Evolutionary conservation across 2,329 filamentous ascomycete species (phyloP).

Genomic region (Akanthomyces dipterigenus): DNA sequence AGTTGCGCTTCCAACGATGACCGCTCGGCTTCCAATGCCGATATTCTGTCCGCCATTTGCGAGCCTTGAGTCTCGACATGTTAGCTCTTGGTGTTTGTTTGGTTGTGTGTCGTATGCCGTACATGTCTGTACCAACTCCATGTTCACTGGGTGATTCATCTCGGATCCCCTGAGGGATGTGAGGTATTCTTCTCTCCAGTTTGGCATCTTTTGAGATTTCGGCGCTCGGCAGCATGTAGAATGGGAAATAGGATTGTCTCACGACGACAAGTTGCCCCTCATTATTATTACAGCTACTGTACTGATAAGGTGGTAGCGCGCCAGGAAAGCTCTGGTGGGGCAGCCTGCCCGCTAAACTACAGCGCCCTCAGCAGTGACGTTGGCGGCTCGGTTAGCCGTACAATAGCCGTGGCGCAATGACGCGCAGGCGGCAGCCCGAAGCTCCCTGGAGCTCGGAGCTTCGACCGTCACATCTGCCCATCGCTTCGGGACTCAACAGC

Average conservation of each 20-base stretch:
- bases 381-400: not conserved
- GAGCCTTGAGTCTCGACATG: slow-evolving; percentile 43
- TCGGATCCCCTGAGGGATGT: slow-evolving; percentile 66
- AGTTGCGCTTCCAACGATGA: slow-evolving; percentile 29
- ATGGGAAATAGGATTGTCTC: not conserved
- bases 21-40: slow-evolving; percentile 54
- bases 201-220: slow-evolving; percentile 38
- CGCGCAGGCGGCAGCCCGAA: not conserved
- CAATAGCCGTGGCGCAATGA: slow-evolving; percentile 7
- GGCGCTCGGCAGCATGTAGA: not conserved
- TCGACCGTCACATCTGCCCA: not conserved
- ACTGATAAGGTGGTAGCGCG: too few relatives aligned
- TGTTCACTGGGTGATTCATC: slow-evolving; percentile 54
- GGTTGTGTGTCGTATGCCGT: slow-evolving; percentile 20
- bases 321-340: not conserved
- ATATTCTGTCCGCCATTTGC: slow-evolving; percentile 59
- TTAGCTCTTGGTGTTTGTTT: slow-evolving; percentile 16
- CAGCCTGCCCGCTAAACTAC: not conserved
- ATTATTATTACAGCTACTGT: not conserved
- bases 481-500: not conserved
- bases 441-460: not conserved
- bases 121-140: slow-evolving; percentile 75
- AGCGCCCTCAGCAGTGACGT: not conserved
- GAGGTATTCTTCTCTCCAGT: slow-evolving; percentile 79
- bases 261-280: not conserved